Evolutionary conservation across 228 moss, liverwort and hornwort species (phyloP).

Genomic region (Sphagnum magellanicum): DNA sequence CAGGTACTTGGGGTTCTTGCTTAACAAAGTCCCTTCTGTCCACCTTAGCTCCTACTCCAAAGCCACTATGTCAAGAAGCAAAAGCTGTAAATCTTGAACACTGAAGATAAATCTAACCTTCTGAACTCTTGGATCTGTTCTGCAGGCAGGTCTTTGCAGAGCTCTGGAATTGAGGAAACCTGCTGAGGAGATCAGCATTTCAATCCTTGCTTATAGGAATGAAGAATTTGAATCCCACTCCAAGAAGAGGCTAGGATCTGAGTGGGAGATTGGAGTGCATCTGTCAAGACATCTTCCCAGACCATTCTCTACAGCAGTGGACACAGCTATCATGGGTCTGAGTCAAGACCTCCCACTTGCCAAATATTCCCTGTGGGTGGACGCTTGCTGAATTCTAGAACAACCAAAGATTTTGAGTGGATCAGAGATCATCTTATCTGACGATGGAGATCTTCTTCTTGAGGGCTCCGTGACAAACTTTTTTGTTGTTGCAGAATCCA

Average conservation of each 20-base stretch:
- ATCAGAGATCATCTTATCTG: slow-evolving; percentile 70
- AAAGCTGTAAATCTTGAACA: no score
- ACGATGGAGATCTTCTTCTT: slow-evolving; percentile 56
- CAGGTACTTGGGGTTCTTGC: not conserved
- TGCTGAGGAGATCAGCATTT: slow-evolving; percentile 60
- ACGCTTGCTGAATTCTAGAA: slow-evolving; percentile 47
- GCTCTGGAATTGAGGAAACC: slow-evolving; percentile 34
- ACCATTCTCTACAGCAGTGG: slow-evolving; percentile 18
- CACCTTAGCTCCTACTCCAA: slow-evolving; percentile 5
- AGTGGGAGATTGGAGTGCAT: slow-evolving; percentile 51
- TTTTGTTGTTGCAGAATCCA: slow-evolving; percentile 43
- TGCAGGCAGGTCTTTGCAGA: slow-evolving; percentile 38
- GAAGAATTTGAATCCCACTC: not conserved
- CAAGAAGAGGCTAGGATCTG: no score
- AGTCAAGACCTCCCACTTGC: slow-evolving; percentile 57
- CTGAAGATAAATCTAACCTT: no score
- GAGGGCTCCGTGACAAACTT: slow-evolving; percentile 83
- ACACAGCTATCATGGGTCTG: slow-evolving; percentile 59
- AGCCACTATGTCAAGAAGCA: no score
- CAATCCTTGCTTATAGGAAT: slow-evolving; percentile 33
- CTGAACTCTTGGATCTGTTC: no score
- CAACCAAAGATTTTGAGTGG: slow-evolving; percentile 29
- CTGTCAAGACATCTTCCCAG: slow-evolving; percentile 42
- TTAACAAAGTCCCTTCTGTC: not conserved
- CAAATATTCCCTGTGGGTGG: slow-evolving; percentile 73